Conservation (phyloP, 306 rosid genomes). For the Dicorynia guianensis region DNA sequence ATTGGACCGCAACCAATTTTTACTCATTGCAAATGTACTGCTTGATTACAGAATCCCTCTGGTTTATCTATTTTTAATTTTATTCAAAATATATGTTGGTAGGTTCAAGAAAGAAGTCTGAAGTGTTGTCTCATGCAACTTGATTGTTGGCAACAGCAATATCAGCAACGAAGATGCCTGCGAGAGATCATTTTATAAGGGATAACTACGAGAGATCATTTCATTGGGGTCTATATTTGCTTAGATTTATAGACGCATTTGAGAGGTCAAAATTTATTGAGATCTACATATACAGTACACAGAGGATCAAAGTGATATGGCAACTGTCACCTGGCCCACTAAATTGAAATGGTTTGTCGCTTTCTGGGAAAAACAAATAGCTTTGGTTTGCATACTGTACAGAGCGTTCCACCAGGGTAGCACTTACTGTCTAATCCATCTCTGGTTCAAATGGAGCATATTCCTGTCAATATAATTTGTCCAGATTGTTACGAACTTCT, state of each 20-base stretch:
- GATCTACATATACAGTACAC: conserved; percentile 13
- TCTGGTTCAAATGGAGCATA: too few relatives aligned
- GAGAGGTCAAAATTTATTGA: neutral
- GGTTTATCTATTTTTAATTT: neutral
- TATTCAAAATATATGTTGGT: conserved; percentile 23
- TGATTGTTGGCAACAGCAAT: conserved; percentile 43
- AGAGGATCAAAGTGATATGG: conserved; percentile 6
- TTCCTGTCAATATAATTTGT: too few relatives aligned
- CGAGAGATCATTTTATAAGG: conserved; percentile 30
- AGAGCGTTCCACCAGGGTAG: neutral
- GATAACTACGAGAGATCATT: conserved; percentile 24
- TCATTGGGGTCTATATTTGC: conserved; percentile 16
- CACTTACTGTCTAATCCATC: too few relatives aligned
- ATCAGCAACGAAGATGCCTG: conserved; percentile 21
- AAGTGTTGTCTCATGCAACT: conserved; percentile 63
- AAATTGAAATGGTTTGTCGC: conserved; percentile 2
- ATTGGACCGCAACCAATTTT: neutral
- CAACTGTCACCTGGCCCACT: neutral
- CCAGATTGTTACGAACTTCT: too few relatives aligned
- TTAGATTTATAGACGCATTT: neutral
- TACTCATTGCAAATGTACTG: neutral
- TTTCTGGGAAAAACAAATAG: conserved; percentile 1
- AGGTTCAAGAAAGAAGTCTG: conserved; percentile 71
- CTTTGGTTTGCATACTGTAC: neutral
- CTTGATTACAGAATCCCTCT: conserved; percentile 1